A percentile compares a stretch with the other conserved stretches of the same genome.
Conservation (phyloP, 164 flowering plant genomes). For the Buxus sempervirens region DNA sequence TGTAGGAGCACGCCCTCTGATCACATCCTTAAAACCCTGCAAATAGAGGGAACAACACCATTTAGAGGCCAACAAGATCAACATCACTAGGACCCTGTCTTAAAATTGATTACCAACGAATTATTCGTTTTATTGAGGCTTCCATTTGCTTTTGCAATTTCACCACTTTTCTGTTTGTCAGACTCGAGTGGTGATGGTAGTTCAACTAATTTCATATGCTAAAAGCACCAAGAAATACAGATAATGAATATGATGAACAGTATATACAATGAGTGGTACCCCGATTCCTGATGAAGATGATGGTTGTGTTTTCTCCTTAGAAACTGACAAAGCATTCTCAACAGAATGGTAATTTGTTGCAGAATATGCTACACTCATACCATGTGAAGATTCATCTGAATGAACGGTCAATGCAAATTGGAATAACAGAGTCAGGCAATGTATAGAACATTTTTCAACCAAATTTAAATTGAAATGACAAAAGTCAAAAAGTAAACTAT, state of each 20-base stretch:
- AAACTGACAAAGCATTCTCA: constrained; percentile 16
- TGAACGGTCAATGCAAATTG: constrained; percentile 1
- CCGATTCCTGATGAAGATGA: constrained; percentile 17
- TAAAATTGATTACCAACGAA: not conserved
- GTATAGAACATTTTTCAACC: no score
- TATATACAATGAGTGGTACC: constrained; percentile 21
- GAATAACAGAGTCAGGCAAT: not conserved
- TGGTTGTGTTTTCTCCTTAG: constrained; percentile 26
- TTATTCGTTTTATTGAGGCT: not conserved
- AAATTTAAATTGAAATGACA: no score
- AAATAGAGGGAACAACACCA: not conserved
- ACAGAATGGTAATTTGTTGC: constrained; percentile 9
- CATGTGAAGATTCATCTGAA: constrained; percentile 27
- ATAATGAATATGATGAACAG: not conserved
- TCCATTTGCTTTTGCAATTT: not conserved
- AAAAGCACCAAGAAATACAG: not conserved
- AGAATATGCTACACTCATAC: constrained; percentile 12
- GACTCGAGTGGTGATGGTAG: not conserved
- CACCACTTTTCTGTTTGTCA: not conserved
- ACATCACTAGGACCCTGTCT: not conserved
- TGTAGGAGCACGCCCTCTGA: not conserved
- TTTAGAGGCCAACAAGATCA: no score
- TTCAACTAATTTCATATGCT: not conserved
- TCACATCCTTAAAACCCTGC: not conserved
- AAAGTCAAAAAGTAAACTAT: no score